Evolutionary conservation across 441 rosid genomes (phyloP).

Genomic region (Bocquillonia castaneifolia): DNA sequence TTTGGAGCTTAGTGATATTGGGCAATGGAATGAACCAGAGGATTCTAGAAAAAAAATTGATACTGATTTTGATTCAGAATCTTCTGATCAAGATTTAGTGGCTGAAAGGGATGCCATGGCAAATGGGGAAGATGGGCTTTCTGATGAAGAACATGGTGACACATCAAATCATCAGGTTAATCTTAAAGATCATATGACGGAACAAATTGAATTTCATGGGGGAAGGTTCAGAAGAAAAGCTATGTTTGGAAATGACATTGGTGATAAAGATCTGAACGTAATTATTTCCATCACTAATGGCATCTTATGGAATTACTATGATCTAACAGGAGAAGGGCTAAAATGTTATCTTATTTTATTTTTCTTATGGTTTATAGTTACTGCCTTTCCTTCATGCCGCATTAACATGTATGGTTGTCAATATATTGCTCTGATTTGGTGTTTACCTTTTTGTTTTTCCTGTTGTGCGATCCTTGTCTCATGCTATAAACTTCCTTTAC

Average conservation of each 20-base stretch:
- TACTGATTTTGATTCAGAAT: constrained; percentile 38
- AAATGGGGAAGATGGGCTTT: constrained; percentile 22
- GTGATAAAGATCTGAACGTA: constrained; percentile 40
- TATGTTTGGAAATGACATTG: constrained; percentile 42
- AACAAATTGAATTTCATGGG: constrained; percentile 51
- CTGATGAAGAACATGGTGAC: constrained; percentile 30
- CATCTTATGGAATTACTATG: background rate
- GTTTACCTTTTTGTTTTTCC: background rate
- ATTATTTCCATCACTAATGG: constrained; percentile 15
- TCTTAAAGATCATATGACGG: constrained; percentile 28
- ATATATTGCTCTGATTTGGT: background rate
- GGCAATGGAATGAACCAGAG: constrained; percentile 34
- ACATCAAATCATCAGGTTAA: constrained; percentile 21
- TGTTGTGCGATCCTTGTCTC: background rate
- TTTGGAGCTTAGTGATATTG: constrained; percentile 27
- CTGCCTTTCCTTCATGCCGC: background rate
- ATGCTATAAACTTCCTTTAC: too few relatives aligned
- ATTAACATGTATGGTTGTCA: background rate
- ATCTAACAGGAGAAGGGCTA: background rate
- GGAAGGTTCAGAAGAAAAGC: constrained; percentile 87
- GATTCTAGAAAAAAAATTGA: constrained; percentile 28
- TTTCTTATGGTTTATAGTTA: background rate
- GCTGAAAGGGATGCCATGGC: constrained; percentile 16
- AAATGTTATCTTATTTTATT: background rate
- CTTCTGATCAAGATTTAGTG: constrained; percentile 37